phyloP scores from a whole-genome alignment of 768 basidiomycete genomes.

The Kwoniella pini region DNA sequence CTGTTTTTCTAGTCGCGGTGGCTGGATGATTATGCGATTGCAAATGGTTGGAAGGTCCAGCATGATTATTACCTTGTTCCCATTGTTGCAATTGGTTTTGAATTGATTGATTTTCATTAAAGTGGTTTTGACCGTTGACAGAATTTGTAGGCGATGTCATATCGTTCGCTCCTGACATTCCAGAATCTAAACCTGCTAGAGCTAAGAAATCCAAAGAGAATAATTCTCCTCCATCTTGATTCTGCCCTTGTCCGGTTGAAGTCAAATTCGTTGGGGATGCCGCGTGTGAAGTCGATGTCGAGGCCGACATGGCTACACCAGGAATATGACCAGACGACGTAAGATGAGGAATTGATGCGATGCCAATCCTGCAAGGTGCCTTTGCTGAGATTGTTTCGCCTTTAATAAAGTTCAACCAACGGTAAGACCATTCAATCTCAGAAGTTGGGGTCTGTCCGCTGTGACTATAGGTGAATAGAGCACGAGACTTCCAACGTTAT shows the following conservation, averaged over 20 bases:
- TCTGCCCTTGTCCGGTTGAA: not conserved
- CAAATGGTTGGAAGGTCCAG: conserved; percentile 8
- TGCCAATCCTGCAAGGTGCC: no score
- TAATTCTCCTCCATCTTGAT: conserved; percentile 2
- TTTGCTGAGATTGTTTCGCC: no score
- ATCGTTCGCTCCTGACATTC: not conserved
- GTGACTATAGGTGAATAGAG: no score
- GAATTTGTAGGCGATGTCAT: conserved; percentile 6
- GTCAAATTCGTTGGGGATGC: conserved; percentile 3
- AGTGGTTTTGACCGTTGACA: not conserved
- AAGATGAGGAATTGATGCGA: no score
- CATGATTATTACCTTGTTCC: conserved; percentile 6
- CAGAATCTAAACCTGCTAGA: conserved; percentile 14
- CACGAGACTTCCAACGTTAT: no score
- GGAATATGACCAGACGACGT: not conserved
- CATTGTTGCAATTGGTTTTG: conserved; percentile 9
- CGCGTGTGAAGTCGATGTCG: conserved; percentile 12
- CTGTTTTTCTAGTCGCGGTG: conserved; percentile 3
- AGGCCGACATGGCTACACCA: not conserved
- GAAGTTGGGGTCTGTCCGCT: no score
- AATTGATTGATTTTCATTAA: not conserved
- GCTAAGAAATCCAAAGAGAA: conserved; percentile 18
- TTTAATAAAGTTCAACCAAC: no score
- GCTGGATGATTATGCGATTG: not conserved
- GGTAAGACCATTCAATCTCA: no score